Evolutionary conservation across 495 filamentous ascomycete genomes (phyloP).

Genomic region (Aspergillus kassunensis): DNA sequence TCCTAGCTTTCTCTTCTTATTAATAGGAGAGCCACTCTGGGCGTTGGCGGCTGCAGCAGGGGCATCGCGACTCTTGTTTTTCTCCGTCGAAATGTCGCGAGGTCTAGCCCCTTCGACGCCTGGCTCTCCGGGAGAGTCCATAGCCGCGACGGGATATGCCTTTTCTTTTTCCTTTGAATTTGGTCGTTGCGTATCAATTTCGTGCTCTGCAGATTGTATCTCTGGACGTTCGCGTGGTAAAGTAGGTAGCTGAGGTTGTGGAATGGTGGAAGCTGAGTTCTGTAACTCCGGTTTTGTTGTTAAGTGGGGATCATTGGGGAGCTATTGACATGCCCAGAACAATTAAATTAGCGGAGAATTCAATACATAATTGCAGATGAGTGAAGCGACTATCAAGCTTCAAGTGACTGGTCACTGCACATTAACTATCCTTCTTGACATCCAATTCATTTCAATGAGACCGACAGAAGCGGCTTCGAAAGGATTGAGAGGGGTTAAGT

Average conservation of each 20-base stretch:
- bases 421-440: not conserved
- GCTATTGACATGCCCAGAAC: constrained; percentile 1
- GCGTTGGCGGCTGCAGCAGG: constrained; percentile 5
- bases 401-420: not conserved
- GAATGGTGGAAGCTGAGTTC: not conserved
- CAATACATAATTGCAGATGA: not conserved
- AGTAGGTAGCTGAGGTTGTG: not conserved
- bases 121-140: constrained; percentile 7
- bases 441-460: not conserved
- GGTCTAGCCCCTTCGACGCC: not conserved
- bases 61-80: constrained; percentile 9
- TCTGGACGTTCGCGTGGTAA: not conserved
- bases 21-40: constrained; percentile 19
- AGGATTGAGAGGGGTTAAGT: not conserved
- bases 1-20: constrained; percentile 25
- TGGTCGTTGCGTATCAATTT: not conserved
- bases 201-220: not conserved
- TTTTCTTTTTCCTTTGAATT: not conserved
- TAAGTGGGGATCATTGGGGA: constrained; percentile 5
- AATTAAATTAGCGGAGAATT: not conserved
- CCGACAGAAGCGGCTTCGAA: not conserved
- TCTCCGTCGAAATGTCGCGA: not conserved
- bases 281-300: not conserved
- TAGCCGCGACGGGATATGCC: not conserved
- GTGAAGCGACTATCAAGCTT: not conserved